Evolutionary conservation across 495 filamentous ascomycete genomes (phyloP), one percentile per base, ranked within the genome.

Genomic region (Penicillium simplicissimum): DNA sequence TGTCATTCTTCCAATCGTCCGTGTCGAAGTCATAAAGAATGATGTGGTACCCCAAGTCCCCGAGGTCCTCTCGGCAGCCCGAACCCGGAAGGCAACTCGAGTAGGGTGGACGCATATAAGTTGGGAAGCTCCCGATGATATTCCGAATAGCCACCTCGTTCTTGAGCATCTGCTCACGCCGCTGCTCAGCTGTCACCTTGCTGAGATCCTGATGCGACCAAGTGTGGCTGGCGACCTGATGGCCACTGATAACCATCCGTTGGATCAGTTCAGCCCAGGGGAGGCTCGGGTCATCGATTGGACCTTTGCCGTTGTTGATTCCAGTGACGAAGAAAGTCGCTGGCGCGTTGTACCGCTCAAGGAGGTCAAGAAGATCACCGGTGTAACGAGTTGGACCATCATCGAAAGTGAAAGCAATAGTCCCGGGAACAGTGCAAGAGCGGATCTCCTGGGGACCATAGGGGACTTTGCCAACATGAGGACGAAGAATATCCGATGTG

Each of bases 91-190:
- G 80, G 69, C 90, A 94, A 67, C 85, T 88, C 25, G 88, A 90
- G 74, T 88, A 96, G 7, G 91, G 91, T 4, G 91, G 91, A 49
- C 88, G 82, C 89, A 96, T 93, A 70, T 96, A 96, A 2, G 90
- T 89, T 4, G 92, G 92, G 72, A 93, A 88, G 62, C 85, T 85
- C 13, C 92, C 92, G 8, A 94, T 78, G 58, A 96, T 87, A 54
- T 90, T 90, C 47, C 88, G 86, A 19, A 95, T 65, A 0, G 91
- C 92, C 58, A 88, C 90, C 72, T 95, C 92, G 59, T 90, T 90
- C 81, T 87, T 91, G 52, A 84, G 68, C 71, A 96, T 87, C 65
- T 95, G 88, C 17, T 87, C 81, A 5, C 78, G 77, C 61, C 88
- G 85, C 58, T 88, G 69, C 33, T 67, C 67, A 54, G 83, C 61